Conservation (phyloP, 208 protist species). For the Leishmania arabica region DNA sequence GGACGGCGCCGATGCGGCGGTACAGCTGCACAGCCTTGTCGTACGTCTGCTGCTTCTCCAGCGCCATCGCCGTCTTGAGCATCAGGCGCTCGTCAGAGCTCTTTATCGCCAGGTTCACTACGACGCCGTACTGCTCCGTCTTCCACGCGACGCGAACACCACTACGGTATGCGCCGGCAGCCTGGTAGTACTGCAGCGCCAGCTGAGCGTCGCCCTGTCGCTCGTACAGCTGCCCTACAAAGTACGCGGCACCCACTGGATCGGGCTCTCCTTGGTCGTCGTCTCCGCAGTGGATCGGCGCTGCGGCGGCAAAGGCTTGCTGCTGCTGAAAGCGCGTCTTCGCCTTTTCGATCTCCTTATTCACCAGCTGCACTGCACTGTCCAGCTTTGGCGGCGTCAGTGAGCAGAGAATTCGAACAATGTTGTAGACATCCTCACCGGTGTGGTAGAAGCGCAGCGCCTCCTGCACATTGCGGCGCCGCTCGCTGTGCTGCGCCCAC, state of each 20-base stretch:
- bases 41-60: constrained; percentile 84
- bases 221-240: constrained; percentile 93
- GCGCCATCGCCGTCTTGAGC: constrained; percentile 87
- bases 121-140: constrained; percentile 67
- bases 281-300: constrained; percentile 13
- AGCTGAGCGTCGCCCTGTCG: constrained; percentile 47
- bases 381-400: constrained; percentile 78
- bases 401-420: constrained; percentile 92
- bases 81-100: constrained; percentile 82
- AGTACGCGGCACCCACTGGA: constrained; percentile 90
- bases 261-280: constrained; percentile 43
- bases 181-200: constrained; percentile 91
- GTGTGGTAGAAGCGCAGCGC: constrained; percentile 93
- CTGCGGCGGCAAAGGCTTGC: constrained; percentile 41
- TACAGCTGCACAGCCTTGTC: constrained; percentile 95
- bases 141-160: constrained; percentile 88
- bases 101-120: constrained; percentile 74
- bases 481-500: constrained; percentile 95
- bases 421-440: constrained; percentile 87
- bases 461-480: constrained; percentile 76
- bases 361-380: constrained; percentile 83
- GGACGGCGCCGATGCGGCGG: constrained; percentile 92
- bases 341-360: constrained; percentile 62
- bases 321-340: constrained; percentile 57
- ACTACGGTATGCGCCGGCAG: constrained; percentile 88